These are phyloP conservation scores for Dichomitus squalens DNA, from an alignment of 1,284 basidiomycete genomes.

Conservation along the genomic window DNA sequence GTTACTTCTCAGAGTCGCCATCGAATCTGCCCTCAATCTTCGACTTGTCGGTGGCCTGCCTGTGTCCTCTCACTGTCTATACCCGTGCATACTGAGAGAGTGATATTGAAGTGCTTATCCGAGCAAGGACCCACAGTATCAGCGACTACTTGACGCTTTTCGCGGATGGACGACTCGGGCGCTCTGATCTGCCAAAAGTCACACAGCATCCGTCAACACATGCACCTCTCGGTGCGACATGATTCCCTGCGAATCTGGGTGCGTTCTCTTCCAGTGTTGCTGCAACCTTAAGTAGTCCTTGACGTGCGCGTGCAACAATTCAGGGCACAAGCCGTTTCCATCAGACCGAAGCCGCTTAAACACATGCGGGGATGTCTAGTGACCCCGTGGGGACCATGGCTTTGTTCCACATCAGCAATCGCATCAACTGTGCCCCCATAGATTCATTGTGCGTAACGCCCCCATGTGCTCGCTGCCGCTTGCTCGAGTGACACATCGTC, in stretches of 20 bases:
- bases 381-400: conserved; percentile 1
- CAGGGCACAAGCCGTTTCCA: background rate
- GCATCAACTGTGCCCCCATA: conserved; percentile 10
- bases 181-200: background rate
- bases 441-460: conserved; percentile 2
- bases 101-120: no score
- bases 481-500: background rate
- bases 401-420: conserved; percentile 4
- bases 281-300: background rate
- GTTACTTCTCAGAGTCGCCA: background rate
- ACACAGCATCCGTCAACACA: background rate
- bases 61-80: background rate
- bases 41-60: background rate
- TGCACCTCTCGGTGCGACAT: background rate
- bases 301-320: background rate
- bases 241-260: background rate
- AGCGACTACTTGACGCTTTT: no score
- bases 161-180: background rate
- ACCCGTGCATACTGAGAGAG: no score
- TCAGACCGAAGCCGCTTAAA: background rate
- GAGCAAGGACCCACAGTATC: no score
- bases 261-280: background rate
- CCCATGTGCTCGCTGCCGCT: conserved; percentile 15
- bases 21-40: background rate
- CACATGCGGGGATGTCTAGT: no score